These are phyloP conservation scores for Thyridium curvatum DNA, from an alignment of 2,329 filamentous ascomycete species.

Conservation along the genomic window DNA sequence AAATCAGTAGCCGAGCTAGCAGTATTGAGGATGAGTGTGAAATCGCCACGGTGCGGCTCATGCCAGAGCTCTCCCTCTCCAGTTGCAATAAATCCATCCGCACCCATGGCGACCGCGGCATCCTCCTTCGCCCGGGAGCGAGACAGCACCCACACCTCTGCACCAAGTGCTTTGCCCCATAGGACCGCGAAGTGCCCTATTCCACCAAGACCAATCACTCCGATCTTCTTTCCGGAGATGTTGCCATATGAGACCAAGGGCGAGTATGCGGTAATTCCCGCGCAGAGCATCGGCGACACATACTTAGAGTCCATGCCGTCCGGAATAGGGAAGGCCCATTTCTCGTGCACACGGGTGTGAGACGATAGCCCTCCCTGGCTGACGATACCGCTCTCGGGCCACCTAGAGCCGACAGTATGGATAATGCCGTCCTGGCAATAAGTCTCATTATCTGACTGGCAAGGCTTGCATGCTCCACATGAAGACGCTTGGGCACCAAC, in stretches of 20 bases:
- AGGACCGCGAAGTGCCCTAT: constrained; percentile 67
- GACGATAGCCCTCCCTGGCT: constrained; percentile 50
- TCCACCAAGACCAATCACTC: constrained; percentile 66
- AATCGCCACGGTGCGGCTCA: constrained; percentile 62
- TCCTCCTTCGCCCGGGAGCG: constrained; percentile 54
- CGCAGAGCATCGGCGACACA: constrained; percentile 78
- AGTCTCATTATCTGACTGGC: constrained; percentile 60
- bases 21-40: constrained; percentile 71
- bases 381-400: constrained; percentile 41
- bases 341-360: constrained; percentile 53
- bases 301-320: constrained; percentile 56
- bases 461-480: constrained; percentile 59
- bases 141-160: constrained; percentile 56
- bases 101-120: constrained; percentile 53
- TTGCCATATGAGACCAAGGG: constrained; percentile 71
- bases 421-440: no score
- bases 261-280: constrained; percentile 73
- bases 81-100: constrained; percentile 54
- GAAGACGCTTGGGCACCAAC: constrained; percentile 62
- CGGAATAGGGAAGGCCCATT: constrained; percentile 71
- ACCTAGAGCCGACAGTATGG: constrained; percentile 56
- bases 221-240: constrained; percentile 74
- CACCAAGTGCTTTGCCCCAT: constrained; percentile 62
- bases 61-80: constrained; percentile 46
- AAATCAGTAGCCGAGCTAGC: constrained; percentile 64